Base-by-base conservation (phyloP, 805 yeast genomes). In the Candida sakaeoensis region DNA sequence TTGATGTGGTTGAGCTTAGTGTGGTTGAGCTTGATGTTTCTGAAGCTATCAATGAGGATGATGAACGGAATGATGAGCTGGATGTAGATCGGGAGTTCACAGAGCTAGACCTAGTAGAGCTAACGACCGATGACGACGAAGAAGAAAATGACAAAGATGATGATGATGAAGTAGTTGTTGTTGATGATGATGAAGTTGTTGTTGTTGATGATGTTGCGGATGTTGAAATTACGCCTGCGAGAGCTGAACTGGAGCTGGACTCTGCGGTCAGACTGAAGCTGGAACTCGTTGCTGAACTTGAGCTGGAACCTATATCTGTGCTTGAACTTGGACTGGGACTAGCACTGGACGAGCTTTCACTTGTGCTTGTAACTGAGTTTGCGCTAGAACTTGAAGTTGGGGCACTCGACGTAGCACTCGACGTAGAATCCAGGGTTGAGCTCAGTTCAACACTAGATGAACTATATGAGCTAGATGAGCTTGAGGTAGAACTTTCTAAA, bases 11-110 rank as follows among this genome's bases (percentile, higher is more conserved):
- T n/a, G n/a, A n/a, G n/a, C n/a, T n/a, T n/a, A n/a, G n/a, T n/a
- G 21, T 6, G 10, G 18, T 30, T 30, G 40, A 33, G 9, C 41
- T 39, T 16, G 45, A 37, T 10, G 42, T 33, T 8, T 39, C 33
- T 15, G 27, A 9, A 15, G 45, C 26, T 5, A 43, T 33, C 6
- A 44, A 29, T 12, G 15, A 29, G n/a, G 45, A 21, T 4, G 22
- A 18, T 13, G 36, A 16, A 3, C 52, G 43, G 13, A 44, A 39
- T n/a, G 46, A 39, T 12, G 48, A 29, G 17, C 21, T 47, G 21
- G 41, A 29, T 10, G 27, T 33, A 12, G 40, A 42, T 14, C 3
- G 7, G 13, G 37, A n/a, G n/a, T n/a, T 24, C 2, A 12, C 23
- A 7, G 16, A 8, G n/a, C 23, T 21, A 10, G 33, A 18, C 15